Evolutionary conservation across 352 stramenopile species (phyloP).

Genomic region (Pythium myriotylum): DNA sequence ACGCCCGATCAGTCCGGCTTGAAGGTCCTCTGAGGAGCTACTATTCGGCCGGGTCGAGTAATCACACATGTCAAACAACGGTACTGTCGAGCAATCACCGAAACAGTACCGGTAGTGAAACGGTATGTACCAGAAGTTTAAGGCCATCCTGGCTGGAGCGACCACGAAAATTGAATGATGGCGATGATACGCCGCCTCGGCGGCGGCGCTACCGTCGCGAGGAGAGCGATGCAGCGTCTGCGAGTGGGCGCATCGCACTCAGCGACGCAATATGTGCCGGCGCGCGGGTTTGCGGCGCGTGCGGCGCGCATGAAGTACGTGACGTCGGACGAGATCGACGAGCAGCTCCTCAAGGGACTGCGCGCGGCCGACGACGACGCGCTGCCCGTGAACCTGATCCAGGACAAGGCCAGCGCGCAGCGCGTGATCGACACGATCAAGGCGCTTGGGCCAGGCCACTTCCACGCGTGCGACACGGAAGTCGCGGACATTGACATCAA

Average conservation of each 20-base stretch:
- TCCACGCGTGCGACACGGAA: slow-evolving; percentile 98
- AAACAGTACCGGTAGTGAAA: slow-evolving; percentile 4
- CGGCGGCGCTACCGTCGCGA: background rate
- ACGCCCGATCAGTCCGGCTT: slow-evolving; percentile 4
- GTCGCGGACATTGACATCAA: slow-evolving; percentile 97
- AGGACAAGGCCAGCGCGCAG: slow-evolving; percentile 64
- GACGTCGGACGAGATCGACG: slow-evolving; percentile 70
- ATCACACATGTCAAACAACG: background rate
- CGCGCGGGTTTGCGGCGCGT: slow-evolving; percentile 3
- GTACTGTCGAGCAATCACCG: background rate
- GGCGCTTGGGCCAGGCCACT: slow-evolving; percentile 63
- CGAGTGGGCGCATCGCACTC: background rate
- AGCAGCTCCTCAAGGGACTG: slow-evolving; percentile 54
- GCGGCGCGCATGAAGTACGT: slow-evolving; percentile 52
- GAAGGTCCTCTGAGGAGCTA: background rate
- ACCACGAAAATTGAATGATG: too few relatives aligned
- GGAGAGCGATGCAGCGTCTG: background rate
- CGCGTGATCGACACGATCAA: slow-evolving; percentile 66
- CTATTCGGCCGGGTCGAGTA: slow-evolving; percentile 6
- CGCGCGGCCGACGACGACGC: slow-evolving; percentile 66
- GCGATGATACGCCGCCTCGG: slow-evolving; percentile 7
- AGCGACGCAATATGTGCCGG: background rate
- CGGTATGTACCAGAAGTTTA: too few relatives aligned
- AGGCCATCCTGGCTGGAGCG: too few relatives aligned
- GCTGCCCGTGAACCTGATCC: slow-evolving; percentile 76